Base-by-base conservation (phyloP, 352 stramenopile genomes). In the Globisporangium uncinulatum region DNA sequence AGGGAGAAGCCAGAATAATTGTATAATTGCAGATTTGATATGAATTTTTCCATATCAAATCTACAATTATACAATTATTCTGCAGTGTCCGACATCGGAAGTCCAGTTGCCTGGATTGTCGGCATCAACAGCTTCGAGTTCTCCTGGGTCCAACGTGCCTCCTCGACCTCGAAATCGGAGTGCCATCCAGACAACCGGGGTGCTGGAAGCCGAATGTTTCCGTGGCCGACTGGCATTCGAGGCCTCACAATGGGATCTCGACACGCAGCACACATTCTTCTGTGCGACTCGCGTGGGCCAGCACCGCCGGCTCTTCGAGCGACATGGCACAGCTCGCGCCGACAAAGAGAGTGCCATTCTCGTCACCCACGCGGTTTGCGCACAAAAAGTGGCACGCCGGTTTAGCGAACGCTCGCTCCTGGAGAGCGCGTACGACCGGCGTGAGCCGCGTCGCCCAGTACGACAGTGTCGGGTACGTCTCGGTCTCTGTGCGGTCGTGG, bases 331-430 rank as follows among this genome's bases (percentile, higher is more conserved):
- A 94, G 52, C 82, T 92, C 19, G 79, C 79, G 51, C 80, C 84
- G 17, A 91, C 82, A 63, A 94, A 94, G 57, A 83, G 81, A 44
- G 83, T 91, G 36, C 84, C 84, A 29, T 87, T 87, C 47, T 94
- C 84, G 4, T 56, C 70, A 32, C 84, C 84, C 47, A 87, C 87
- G 53, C 84, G 78, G 65, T 94, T 94, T 20, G 82, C 76, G 57
- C 76, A 87, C 13, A 94, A 50, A 48, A 90, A 91, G 45, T 88
- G 67, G 58, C 83, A 91, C 47, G 86, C 76, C 1, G 57, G 29
- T 45, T 83, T 86, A 4, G 56, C 4, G 50, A 83, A 85, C n/a
- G 54, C 47, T 15, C 56, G 58, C 19, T 63, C 49, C 11, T 57
- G 29, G 29, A 90, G 66, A 4, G 70, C 68, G 15, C 76, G 55